Conservation (phyloP, 352 stramenopile genomes). For the Globisporangium ultimum region DNA sequence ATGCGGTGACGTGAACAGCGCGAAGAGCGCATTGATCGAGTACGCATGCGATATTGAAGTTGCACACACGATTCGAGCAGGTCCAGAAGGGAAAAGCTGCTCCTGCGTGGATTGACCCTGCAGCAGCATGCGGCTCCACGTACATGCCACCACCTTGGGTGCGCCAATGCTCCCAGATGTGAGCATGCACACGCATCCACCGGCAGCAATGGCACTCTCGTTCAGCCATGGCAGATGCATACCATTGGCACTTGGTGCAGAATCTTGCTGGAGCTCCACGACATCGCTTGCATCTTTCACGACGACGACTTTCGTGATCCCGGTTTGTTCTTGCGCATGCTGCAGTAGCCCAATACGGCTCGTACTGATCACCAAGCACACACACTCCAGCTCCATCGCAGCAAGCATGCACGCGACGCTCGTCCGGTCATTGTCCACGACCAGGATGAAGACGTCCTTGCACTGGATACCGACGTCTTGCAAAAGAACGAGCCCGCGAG, state of each 20-base stretch:
- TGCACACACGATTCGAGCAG: conserved; percentile 63
- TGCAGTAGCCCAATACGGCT: conserved; percentile 46
- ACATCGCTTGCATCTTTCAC: conserved; percentile 32
- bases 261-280: conserved; percentile 18
- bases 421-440: conserved; percentile 70
- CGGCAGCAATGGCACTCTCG: conserved; percentile 23
- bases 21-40: conserved; percentile 85
- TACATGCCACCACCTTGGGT: conserved; percentile 76
- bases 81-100: conserved; percentile 59
- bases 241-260: neutral
- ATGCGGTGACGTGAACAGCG: conserved; percentile 64
- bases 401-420: conserved; percentile 72
- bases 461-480: conserved; percentile 24
- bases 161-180: conserved; percentile 78
- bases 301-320: conserved; percentile 51
- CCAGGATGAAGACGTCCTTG: conserved; percentile 55
- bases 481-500: conserved; percentile 46
- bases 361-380: conserved; percentile 49
- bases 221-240: conserved; percentile 28
- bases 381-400: conserved; percentile 58
- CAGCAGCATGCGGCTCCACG: conserved; percentile 72
- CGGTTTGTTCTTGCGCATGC: conserved; percentile 51
- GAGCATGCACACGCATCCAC: conserved; percentile 68
- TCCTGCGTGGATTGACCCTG: conserved; percentile 77
- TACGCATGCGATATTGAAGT: conserved; percentile 86